Evolutionary conservation across 2,329 filamentous ascomycete species (phyloP).

Genomic region (Rhynchosporium graminicola): DNA sequence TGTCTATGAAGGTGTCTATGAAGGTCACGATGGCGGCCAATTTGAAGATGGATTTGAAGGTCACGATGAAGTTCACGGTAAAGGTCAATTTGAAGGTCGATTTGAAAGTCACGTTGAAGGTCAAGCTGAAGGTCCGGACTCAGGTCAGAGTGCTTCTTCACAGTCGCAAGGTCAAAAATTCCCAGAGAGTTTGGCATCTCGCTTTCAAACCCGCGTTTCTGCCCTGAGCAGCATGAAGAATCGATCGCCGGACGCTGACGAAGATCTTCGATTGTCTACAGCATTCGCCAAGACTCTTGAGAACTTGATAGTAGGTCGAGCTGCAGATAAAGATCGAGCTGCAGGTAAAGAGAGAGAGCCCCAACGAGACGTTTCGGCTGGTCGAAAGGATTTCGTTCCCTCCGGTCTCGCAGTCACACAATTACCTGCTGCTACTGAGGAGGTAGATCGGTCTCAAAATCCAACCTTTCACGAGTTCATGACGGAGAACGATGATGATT

Average conservation of each 20-base stretch:
- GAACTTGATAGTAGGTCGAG: neutral
- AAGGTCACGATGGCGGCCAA: no score
- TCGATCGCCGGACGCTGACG: neutral
- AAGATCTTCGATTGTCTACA: conserved; percentile 2
- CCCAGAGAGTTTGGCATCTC: neutral
- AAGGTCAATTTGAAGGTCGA: no score
- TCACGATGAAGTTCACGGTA: neutral
- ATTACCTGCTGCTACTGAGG: conserved; percentile 3
- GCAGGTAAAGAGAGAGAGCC: neutral
- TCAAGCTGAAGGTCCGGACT: neutral
- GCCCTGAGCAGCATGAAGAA: neutral
- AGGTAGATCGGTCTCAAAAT: neutral
- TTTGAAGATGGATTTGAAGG: no score
- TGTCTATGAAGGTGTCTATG: no score
- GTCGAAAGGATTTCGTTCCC: neutral
- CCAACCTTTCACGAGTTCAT: neutral
- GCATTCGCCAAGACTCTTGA: neutral
- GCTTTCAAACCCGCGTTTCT: neutral
- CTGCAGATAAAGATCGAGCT: neutral
- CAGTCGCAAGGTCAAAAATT: neutral
- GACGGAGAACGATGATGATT: conserved; percentile 7
- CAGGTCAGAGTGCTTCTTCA: neutral
- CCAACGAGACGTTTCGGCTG: neutral
- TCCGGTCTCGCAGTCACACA: neutral
- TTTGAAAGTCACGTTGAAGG: neutral